These are phyloP conservation scores for Pythium sp. DNA, from an alignment of 352 stramenopile species.

Conservation along the genomic window DNA sequence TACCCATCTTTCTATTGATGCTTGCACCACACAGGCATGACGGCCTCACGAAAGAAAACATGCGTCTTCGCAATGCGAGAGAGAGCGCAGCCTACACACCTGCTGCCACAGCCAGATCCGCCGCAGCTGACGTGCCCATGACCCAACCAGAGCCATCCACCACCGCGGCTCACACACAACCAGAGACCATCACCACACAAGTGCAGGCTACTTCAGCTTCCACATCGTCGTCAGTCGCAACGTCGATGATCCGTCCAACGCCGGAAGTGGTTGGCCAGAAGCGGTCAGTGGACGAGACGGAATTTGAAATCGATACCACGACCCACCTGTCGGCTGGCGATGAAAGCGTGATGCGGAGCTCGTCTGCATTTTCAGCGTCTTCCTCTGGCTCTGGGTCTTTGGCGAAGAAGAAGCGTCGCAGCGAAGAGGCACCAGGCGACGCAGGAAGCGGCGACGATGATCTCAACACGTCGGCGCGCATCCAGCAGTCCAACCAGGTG, in stretches of 20 bases:
- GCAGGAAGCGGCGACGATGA: conserved; percentile 1
- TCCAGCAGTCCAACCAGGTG: conserved; percentile 11
- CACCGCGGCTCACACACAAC: background rate
- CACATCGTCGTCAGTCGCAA: too few species aligned
- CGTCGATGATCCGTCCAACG: background rate
- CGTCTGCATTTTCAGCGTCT: background rate
- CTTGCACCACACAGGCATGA: background rate
- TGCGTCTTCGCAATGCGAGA: conserved; percentile 5
- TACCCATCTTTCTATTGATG: background rate
- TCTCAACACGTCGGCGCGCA: background rate
- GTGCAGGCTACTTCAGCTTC: background rate
- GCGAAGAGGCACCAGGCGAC: background rate
- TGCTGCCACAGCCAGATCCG: background rate
- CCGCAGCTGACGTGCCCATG: background rate
- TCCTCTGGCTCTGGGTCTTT: background rate
- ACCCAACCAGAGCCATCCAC: background rate
- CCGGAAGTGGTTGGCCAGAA: background rate
- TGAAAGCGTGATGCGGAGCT: background rate
- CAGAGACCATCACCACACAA: background rate
- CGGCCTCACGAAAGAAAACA: conserved; percentile 5
- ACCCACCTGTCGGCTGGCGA: background rate
- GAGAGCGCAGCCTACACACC: background rate
- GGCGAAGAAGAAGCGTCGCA: background rate
- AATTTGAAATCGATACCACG: background rate
- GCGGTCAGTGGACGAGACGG: background rate